phyloP scores from a whole-genome alignment of 495 filamentous ascomycete species.

The Darksidea phi region DNA sequence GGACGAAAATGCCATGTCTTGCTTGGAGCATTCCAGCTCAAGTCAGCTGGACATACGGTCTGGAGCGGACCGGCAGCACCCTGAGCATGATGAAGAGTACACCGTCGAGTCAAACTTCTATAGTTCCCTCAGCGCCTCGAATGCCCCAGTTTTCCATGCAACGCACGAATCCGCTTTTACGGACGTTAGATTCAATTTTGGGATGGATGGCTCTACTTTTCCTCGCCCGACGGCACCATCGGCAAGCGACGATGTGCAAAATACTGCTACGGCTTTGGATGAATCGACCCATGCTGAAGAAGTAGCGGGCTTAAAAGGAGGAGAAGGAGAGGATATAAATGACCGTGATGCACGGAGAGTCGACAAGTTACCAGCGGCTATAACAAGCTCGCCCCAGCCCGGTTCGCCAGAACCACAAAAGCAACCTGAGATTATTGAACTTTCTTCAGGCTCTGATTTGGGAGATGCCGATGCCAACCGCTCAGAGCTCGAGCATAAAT shows the following conservation, averaged over 20 bases:
- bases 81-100: slow-evolving; percentile 12
- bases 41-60: not conserved
- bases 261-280: not conserved
- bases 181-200: slow-evolving; percentile 33
- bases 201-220: slow-evolving; percentile 28
- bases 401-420: not conserved
- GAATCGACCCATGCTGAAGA: not conserved
- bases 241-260: not conserved
- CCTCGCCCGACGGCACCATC: slow-evolving; percentile 2
- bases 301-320: no score
- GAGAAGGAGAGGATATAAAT: no score
- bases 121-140: slow-evolving; percentile 18
- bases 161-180: slow-evolving; percentile 34
- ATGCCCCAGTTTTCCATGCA: slow-evolving; percentile 13
- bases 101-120: slow-evolving; percentile 26
- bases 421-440: slow-evolving; percentile 11
- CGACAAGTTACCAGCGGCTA: no score
- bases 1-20: slow-evolving; percentile 20
- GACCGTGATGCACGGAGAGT: no score
- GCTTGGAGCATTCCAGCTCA: slow-evolving; percentile 13
- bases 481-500: not conserved
- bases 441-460: slow-evolving; percentile 26
- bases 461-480: not conserved
- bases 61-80: not conserved
- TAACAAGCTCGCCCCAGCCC: no score